Base-by-base conservation (phyloP, 208 protist species). In the Histomonas meleagridis region DNA sequence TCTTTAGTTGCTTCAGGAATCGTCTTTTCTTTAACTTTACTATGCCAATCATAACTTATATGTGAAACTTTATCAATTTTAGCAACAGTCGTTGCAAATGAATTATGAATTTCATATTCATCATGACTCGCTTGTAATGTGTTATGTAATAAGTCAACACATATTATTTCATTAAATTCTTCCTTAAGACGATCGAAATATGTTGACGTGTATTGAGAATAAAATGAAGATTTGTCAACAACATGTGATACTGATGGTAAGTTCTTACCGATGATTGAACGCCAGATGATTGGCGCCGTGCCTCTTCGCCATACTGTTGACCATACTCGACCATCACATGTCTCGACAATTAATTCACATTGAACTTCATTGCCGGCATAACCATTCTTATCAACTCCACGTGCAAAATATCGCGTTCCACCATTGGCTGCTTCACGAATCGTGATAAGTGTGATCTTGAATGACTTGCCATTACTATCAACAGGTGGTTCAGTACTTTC, bases 331-430 rank as follows among this genome's bases (percentile, higher is more conserved):
- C 70, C 70, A 51, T 35, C n/a, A 51, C 7, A n/a, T 51, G 32
- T 51, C 51, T 81, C 70, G 9, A 51, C 35, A 51, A 81, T 48
- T 51, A 81, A 48, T 81, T 81, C 70, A 16, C 9, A 51, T 81
- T 81, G 70, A 51, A 81, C 70, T 81, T 81, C 70, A 28, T 81
- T 81, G 1, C 16, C 70, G 5, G 70, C 70, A 81, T 81, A 35
- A 51, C 43, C 43, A 32, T 2, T 14, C 7, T 81, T 4, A 81
- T 81, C 35, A 12, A 81, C 5, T 32, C 70, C 70, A 51, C 70
- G 35, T 51, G 70, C 35, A 46, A 10, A 46, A 43, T 81, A 81
- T 51, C 70, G 9, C 18, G 43, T 81, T 12, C 70, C 70, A 12
- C n/a, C n/a, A 81, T 81, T 3, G 3, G 9, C 7, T n/a, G 70